Evolutionary conservation across 331 rosid genomes (phyloP).

Genomic region (Acacia concinna): DNA sequence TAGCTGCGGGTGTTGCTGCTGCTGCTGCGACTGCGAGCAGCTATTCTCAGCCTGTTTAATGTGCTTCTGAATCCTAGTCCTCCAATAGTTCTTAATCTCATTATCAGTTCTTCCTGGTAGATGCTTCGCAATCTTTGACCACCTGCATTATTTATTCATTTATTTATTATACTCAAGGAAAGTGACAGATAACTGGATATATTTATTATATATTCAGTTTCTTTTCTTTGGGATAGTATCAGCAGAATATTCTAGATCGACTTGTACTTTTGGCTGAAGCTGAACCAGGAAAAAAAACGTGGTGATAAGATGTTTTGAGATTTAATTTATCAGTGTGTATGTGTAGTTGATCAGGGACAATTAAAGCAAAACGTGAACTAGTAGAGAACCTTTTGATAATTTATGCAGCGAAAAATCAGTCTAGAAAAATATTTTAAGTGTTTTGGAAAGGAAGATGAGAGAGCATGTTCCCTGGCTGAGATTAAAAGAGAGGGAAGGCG

Average conservation of each 20-base stretch:
- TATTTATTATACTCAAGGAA: not conserved
- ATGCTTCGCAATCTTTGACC: conserved; percentile 98
- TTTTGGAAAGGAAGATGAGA: too few species aligned
- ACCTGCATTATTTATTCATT: conserved; percentile 45
- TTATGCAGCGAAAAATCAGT: not conserved
- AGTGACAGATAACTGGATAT: not conserved
- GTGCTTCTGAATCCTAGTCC: conserved; percentile 95
- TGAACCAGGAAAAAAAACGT: not conserved
- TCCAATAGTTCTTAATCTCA: conserved; percentile 96
- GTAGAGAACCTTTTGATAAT: not conserved
- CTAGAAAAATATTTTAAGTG: conserved; percentile 5
- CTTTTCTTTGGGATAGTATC: not conserved
- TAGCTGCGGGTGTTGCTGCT: conserved; percentile 37
- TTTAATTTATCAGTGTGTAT: not conserved
- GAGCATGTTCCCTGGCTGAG: conserved; percentile 75
- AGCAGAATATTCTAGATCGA: not conserved
- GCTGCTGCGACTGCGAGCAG: conserved; percentile 45
- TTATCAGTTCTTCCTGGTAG: conserved; percentile 95
- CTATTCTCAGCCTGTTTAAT: conserved; percentile 71
- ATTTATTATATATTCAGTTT: not conserved
- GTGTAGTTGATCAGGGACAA: not conserved
- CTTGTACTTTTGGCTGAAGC: not conserved
- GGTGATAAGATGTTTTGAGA: not conserved
- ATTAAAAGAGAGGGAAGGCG: conserved; percentile 38
- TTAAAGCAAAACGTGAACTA: not conserved